A percentile compares a stretch with the other conserved stretches of the same genome.
Evolutionary conservation across 129 eudicot species (phyloP).

Genomic region (Artemisia tridentata): DNA sequence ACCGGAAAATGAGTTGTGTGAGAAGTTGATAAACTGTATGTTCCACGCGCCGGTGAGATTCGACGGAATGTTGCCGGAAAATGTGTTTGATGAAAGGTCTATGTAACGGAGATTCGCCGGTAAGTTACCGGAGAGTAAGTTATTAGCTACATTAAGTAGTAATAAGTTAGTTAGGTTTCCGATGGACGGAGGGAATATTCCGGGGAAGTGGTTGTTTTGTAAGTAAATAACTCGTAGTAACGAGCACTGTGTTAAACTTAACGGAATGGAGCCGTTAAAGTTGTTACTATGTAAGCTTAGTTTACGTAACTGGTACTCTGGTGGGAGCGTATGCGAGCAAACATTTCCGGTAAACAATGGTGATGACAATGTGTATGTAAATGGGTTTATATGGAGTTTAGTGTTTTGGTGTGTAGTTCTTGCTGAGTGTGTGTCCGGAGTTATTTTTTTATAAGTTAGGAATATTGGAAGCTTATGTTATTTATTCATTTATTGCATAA

Average conservation of each 20-base stretch:
- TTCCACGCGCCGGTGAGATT: slow-evolving; percentile 27
- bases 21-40: slow-evolving; percentile 49
- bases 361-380: slow-evolving; percentile 27
- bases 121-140: slow-evolving; percentile 41
- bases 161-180: slow-evolving; percentile 51
- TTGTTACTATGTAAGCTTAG: slow-evolving; percentile 57
- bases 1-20: slow-evolving; percentile 65
- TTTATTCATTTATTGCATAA: background rate
- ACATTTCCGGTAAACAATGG: slow-evolving; percentile 33
- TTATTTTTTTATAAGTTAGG: background rate
- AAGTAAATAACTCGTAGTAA: slow-evolving; percentile 65
- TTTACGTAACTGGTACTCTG: slow-evolving; percentile 44
- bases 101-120: slow-evolving; percentile 43
- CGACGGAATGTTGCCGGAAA: slow-evolving; percentile 50
- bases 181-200: slow-evolving; percentile 46
- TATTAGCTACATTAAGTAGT: slow-evolving; percentile 50
- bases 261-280: slow-evolving; percentile 54
- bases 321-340: slow-evolving; percentile 37
- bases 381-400: slow-evolving; percentile 4
- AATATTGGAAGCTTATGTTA: background rate
- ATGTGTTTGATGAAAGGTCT: slow-evolving; percentile 55
- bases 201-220: slow-evolving; percentile 55
- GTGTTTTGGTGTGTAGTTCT: background rate
- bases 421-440: background rate
- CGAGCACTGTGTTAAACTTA: slow-evolving; percentile 41